phyloP scores from a whole-genome alignment of 2,329 filamentous ascomycete genomes.

The Ophiostoma himal-ulmi region DNA sequence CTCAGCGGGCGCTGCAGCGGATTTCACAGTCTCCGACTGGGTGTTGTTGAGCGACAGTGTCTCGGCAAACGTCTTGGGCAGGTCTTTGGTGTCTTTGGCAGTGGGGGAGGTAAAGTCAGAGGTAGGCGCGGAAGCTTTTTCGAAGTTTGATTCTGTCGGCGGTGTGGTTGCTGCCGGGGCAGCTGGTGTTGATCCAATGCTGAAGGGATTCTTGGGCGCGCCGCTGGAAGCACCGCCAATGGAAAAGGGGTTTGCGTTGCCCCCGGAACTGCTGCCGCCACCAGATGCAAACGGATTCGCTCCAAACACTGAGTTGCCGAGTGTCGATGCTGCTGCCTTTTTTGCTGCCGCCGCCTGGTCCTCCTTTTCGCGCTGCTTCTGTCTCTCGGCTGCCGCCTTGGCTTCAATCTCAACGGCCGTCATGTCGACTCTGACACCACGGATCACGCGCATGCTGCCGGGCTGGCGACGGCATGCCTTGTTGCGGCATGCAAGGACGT shows the following conservation, averaged over 20 bases:
- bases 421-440: constrained; percentile 52
- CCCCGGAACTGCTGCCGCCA: constrained; percentile 28
- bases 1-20: constrained; percentile 44
- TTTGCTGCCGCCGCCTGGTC: constrained; percentile 28
- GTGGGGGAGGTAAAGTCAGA: neutral
- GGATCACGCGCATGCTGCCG: constrained; percentile 71
- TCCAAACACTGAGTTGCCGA: constrained; percentile 68
- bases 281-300: constrained; percentile 41
- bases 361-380: constrained; percentile 34
- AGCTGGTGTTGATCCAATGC: constrained; percentile 20
- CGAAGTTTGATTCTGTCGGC: neutral
- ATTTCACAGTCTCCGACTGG: constrained; percentile 25
- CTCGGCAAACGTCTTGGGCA: constrained; percentile 63
- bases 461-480: constrained; percentile 75
- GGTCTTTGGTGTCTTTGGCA: constrained; percentile 25
- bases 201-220: constrained; percentile 27
- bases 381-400: constrained; percentile 28
- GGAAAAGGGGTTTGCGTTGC: constrained; percentile 32
- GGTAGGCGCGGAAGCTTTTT: constrained; percentile 15
- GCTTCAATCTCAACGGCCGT: constrained; percentile 32
- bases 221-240: constrained; percentile 25
- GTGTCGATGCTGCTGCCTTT: constrained; percentile 29
- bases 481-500: constrained; percentile 74
- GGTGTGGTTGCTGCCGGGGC: neutral
- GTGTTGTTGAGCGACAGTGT: constrained; percentile 67